phyloP scores from a whole-genome alignment of 1,139 yeast species.

The Geotrichum macrosporum region DNA sequence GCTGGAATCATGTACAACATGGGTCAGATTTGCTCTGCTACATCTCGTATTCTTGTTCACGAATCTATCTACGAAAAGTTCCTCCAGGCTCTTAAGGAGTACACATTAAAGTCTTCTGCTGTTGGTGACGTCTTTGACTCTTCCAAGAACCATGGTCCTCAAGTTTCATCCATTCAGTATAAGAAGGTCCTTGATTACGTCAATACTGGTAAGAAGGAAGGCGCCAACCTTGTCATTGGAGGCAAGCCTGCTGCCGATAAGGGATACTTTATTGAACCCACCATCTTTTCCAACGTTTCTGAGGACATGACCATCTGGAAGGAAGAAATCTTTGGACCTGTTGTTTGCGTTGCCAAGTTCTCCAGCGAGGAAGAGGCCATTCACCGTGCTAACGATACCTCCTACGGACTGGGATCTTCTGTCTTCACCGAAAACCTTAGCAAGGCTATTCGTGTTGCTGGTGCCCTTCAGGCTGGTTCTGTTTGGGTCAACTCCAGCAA shows the following conservation, averaged over 20 bases:
- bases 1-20: slow-evolving; percentile 67
- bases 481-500: slow-evolving; percentile 78
- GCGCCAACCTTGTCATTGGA: slow-evolving; percentile 72
- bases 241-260: slow-evolving; percentile 59
- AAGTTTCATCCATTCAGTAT: slow-evolving; percentile 69
- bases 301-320: slow-evolving; percentile 63
- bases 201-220: slow-evolving; percentile 67
- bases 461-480: slow-evolving; percentile 71
- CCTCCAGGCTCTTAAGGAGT: slow-evolving; percentile 50
- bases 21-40: slow-evolving; percentile 85
- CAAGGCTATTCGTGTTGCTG: slow-evolving; percentile 60
- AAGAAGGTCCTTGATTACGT: slow-evolving; percentile 71
- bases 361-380: slow-evolving; percentile 67
- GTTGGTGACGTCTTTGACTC: slow-evolving; percentile 77
- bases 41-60: slow-evolving; percentile 74
- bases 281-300: slow-evolving; percentile 67
- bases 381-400: slow-evolving; percentile 63
- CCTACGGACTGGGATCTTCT: slow-evolving; percentile 84
- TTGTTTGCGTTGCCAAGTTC: slow-evolving; percentile 70
- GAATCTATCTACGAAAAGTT: slow-evolving; percentile 67
- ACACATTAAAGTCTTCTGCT: slow-evolving; percentile 44
- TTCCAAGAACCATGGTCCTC: slow-evolving; percentile 77
- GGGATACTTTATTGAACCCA: slow-evolving; percentile 78
- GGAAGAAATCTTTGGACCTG: slow-evolving; percentile 89
- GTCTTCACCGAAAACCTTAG: slow-evolving; percentile 62